These are phyloP conservation scores for Boletus holoroseus DNA, from an alignment of 1,284 basidiomycete species.

Conservation along the genomic window DNA sequence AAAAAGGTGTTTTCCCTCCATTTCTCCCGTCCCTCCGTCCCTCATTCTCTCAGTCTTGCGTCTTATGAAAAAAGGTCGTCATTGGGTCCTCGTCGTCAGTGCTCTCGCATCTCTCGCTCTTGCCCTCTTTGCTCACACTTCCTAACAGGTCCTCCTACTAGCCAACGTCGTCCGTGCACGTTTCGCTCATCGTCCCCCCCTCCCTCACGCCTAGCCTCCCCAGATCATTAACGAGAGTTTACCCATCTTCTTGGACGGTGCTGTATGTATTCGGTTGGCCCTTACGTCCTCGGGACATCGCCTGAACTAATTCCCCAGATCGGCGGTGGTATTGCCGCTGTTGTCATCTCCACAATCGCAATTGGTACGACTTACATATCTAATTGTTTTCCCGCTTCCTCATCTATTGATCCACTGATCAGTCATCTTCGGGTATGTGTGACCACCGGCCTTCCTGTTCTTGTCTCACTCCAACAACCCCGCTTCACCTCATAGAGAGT, in stretches of 20 bases:
- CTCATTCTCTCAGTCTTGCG: constrained; percentile 50
- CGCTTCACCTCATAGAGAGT: constrained; percentile 41
- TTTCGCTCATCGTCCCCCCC: not conserved
- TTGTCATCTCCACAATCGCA: constrained; percentile 77
- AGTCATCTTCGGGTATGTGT: constrained; percentile 77
- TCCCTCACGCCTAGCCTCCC: constrained; percentile 11
- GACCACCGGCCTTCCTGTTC: no score
- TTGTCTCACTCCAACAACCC: not conserved
- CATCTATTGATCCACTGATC: not conserved
- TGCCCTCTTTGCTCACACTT: not conserved
- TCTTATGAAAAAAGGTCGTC: constrained; percentile 78
- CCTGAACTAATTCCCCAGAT: constrained; percentile 40
- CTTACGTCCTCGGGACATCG: not conserved
- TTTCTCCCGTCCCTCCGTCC: not conserved
- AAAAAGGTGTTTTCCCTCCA: constrained; percentile 47
- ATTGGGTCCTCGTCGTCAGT: constrained; percentile 91
- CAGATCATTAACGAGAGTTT: constrained; percentile 89
- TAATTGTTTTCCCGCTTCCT: not conserved
- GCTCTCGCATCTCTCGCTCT: not conserved
- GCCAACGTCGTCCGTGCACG: constrained; percentile 69
- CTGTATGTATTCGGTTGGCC: constrained; percentile 44
- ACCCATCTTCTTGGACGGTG: constrained; percentile 89
- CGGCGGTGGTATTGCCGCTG: constrained; percentile 80
- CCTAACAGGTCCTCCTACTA: constrained; percentile 65
- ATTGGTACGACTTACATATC: constrained; percentile 51